These are phyloP conservation scores for Neurospora sp. DNA, from an alignment of 495 filamentous ascomycete genomes.

Conservation along the genomic window DNA sequence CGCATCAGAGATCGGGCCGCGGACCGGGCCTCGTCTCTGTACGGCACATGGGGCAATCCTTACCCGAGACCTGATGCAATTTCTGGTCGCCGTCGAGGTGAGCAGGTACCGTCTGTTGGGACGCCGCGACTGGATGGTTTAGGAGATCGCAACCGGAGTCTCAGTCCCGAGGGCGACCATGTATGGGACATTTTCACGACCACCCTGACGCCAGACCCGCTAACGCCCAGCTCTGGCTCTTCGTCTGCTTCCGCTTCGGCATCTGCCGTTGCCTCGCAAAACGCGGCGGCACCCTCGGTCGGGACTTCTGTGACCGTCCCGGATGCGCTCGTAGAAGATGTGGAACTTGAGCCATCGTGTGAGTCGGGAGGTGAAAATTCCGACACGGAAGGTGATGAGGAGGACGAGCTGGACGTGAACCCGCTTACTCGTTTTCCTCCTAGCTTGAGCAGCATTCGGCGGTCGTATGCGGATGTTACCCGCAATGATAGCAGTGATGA, in stretches of 20 bases:
- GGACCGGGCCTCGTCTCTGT: neutral
- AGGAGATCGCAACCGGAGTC: constrained; percentile 72
- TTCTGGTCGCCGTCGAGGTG: neutral
- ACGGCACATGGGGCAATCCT: neutral
- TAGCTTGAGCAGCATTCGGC: constrained; percentile 8
- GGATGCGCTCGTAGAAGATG: constrained; percentile 20
- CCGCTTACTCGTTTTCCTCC: constrained; percentile 13
- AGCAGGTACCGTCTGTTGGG: neutral
- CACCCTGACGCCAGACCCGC: constrained; percentile 71
- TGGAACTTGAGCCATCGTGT: constrained; percentile 22
- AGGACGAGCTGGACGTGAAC: constrained; percentile 21
- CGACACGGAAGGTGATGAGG: constrained; percentile 28
- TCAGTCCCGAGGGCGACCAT: constrained; percentile 61
- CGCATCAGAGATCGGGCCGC: neutral
- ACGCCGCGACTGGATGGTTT: constrained; percentile 52
- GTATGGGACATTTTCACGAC: constrained; percentile 72
- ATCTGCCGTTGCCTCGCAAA: constrained; percentile 26
- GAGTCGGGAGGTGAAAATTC: constrained; percentile 25
- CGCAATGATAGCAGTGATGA: constrained; percentile 20
- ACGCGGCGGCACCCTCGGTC: constrained; percentile 20
- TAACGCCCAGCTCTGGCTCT: constrained; percentile 66
- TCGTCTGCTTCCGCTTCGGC: constrained; percentile 66
- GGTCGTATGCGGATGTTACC: constrained; percentile 28
- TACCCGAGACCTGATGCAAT: neutral
- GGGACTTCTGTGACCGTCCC: constrained; percentile 27